Evolutionary conservation across 352 stramenopile species (phyloP).

Genomic region (Globisporangium abappressorium): DNA sequence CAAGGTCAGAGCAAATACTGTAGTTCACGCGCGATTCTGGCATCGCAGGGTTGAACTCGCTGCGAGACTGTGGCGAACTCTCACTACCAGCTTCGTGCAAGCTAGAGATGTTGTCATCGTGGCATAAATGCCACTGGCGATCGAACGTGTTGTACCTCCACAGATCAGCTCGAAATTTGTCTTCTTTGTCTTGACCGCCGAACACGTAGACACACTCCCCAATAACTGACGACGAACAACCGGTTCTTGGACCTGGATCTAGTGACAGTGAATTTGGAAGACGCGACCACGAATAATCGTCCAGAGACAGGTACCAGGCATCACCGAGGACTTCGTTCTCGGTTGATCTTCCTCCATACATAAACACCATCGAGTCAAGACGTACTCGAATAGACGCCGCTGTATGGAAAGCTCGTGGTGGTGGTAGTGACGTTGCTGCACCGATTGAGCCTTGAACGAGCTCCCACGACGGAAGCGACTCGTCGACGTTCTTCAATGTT

Average conservation of each 20-base stretch:
- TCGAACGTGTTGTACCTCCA: constrained; percentile 89
- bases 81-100: constrained; percentile 22
- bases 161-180: constrained; percentile 71
- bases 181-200: constrained; percentile 76
- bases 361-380: constrained; percentile 76
- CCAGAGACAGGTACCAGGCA: constrained; percentile 77
- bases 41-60: constrained; percentile 43
- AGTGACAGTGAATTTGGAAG: constrained; percentile 71
- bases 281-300: constrained; percentile 79
- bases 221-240: constrained; percentile 66
- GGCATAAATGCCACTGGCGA: constrained; percentile 79
- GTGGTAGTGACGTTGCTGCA: constrained; percentile 58
- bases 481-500: constrained; percentile 50
- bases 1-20: constrained; percentile 73
- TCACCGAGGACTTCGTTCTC: constrained; percentile 76
- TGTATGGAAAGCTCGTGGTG: constrained; percentile 65
- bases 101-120: constrained; percentile 72
- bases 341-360: constrained; percentile 77
- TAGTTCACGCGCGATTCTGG: constrained; percentile 61
- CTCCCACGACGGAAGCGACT: constrained; percentile 69
- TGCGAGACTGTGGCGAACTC: constrained; percentile 14
- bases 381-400: constrained; percentile 64
- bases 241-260: constrained; percentile 67
- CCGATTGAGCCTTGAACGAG: constrained; percentile 67
- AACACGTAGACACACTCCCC: constrained; percentile 85